These are phyloP conservation scores for Suillus sp. DNA, from an alignment of 768 basidiomycete genomes.

Conservation along the genomic window DNA sequence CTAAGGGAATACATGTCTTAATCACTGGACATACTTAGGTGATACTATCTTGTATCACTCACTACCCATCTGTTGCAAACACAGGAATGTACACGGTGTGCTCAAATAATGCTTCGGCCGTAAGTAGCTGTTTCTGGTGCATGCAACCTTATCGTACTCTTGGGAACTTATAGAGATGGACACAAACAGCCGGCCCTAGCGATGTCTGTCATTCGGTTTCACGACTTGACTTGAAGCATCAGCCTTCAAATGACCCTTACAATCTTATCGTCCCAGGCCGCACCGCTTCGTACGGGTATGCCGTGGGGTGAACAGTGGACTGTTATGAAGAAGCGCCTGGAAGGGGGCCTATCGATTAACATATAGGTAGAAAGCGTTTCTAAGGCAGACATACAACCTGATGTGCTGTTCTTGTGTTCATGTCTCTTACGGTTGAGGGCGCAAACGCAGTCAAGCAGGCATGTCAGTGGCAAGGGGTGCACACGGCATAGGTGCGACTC, in stretches of 20 bases:
- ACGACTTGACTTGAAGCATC: not conserved
- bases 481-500: not conserved
- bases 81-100: not conserved
- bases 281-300: constrained; percentile 1
- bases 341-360: not conserved
- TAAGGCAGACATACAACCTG: not conserved
- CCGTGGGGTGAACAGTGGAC: not conserved
- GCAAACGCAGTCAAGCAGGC: not conserved
- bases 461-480: not conserved
- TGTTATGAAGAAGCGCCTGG: not conserved
- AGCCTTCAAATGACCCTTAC: not conserved
- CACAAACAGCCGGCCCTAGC: not conserved
- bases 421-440: not conserved
- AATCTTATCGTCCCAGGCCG: no score
- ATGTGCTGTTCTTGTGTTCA: not conserved
- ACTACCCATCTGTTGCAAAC: not conserved
- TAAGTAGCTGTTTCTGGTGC: not conserved
- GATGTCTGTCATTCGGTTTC: not conserved
- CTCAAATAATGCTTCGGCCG: not conserved
- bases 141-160: not conserved
- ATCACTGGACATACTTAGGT: not conserved
- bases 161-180: not conserved
- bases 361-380: not conserved
- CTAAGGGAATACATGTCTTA: constrained; percentile 4
- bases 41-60: not conserved